Evolutionary conservation across 768 basidiomycete genomes (phyloP).

Genomic region (Rhizopogon roseolus): DNA sequence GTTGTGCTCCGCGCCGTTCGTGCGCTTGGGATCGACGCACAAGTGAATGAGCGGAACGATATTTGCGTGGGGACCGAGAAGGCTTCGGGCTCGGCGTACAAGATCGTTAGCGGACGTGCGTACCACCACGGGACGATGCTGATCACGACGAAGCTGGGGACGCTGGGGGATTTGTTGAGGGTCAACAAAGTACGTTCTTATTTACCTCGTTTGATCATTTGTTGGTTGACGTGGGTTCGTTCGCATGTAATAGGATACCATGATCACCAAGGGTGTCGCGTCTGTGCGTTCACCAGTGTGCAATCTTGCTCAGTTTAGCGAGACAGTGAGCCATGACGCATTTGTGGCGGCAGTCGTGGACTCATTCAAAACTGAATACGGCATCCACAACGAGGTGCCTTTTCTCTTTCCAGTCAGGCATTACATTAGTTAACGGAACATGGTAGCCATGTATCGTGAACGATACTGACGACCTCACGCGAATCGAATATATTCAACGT

Average conservation of each 20-base stretch:
- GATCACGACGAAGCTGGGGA: conserved; percentile 71
- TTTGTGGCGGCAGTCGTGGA: conserved; percentile 67
- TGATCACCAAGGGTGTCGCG: conserved; percentile 81
- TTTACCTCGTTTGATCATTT: too few species aligned
- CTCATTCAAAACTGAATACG: conserved; percentile 64
- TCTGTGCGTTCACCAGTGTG: conserved; percentile 92
- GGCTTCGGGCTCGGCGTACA: conserved; percentile 98
- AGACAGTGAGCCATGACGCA: conserved; percentile 52
- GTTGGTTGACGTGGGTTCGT: background rate
- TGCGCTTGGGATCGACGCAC: conserved; percentile 69
- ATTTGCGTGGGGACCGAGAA: conserved; percentile 81
- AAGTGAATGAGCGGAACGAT: conserved; percentile 88
- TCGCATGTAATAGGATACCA: conserved; percentile 52
- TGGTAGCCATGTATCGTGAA: conserved; percentile 39
- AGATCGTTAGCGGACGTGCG: conserved; percentile 83
- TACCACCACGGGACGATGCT: conserved; percentile 99
- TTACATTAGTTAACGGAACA: background rate
- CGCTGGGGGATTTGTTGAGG: conserved; percentile 68
- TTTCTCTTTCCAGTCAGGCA: background rate
- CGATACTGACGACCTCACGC: conserved; percentile 39
- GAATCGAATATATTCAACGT: conserved; percentile 55
- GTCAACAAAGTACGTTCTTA: conserved; percentile 50
- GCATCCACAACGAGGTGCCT: conserved; percentile 29
- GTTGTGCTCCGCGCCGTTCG: conserved; percentile 76
- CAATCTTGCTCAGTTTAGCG: conserved; percentile 61